Evolutionary conservation across 352 stramenopile species (phyloP), one percentile per base, ranked within the genome.

Genomic region (Phytophthora brassicae): DNA sequence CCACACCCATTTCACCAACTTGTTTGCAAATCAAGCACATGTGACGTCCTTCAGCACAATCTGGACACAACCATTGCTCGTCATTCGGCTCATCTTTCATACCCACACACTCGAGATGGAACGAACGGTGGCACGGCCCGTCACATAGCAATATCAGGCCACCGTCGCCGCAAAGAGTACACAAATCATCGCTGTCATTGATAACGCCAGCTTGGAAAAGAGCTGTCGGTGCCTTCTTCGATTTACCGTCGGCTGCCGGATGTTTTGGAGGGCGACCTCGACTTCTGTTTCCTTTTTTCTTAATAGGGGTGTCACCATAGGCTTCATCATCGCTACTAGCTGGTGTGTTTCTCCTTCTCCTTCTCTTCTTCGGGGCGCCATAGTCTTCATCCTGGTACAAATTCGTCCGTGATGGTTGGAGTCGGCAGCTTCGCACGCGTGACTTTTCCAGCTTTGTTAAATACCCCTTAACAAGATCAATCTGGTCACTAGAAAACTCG

Each of bases 11-110:
- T 62, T 95, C 87, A 31, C 90, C 90, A 0, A 95, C 88, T 68
- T 96, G 79, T 60, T 93, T 94, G 67, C 92, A 98, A 44, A 96
- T 85, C 60, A 97, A 56, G 50, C 92, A 98, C 81, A 95, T 94
- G 64, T 97, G 88, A n/a, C 88, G 89, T 17, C 89, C 88, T 6
- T 84, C 84, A 13, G 78, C 70, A 59, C 90, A 97, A 73, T 97
- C 90, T 6, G 89, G 90, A 31, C 92, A 98, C 23, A 97, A 66
- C 92, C 92, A 98, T 20, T 91, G 81, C 26, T 92, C 85, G 42
- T 94, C 89, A 13, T 90, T 84, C 0, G 86, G 85, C 22, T 95
- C 86, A 5, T 75, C 58, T 24, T 88, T 81, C 82, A 96, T 90
- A 7, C 89, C 88, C 19, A 97, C 77, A 73, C 92, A 98, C 24